phyloP scores from a whole-genome alignment of 768 basidiomycete genomes.

The Terana coerulea region DNA sequence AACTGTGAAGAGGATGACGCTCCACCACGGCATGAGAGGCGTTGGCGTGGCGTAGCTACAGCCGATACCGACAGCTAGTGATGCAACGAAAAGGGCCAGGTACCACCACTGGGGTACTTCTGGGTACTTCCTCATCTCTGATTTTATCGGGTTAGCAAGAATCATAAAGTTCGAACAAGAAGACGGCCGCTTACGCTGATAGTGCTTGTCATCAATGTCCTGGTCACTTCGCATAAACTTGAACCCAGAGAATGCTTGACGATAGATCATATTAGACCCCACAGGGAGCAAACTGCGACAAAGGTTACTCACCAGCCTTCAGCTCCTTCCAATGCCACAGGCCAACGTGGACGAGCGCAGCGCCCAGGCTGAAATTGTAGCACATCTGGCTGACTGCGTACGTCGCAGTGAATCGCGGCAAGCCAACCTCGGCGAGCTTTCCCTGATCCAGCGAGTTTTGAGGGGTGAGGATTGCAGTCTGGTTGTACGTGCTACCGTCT shows the following conservation, averaged over 20 bases:
- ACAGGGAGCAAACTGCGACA: neutral
- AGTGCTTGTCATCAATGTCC: conserved; percentile 49
- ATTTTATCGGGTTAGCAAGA: neutral
- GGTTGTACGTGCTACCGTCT: conserved; percentile 38
- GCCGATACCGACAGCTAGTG: conserved; percentile 47
- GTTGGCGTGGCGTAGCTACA: conserved; percentile 32
- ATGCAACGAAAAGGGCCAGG: conserved; percentile 38
- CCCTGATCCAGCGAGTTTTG: conserved; percentile 33
- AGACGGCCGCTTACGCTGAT: conserved; percentile 32
- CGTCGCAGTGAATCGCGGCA: conserved; percentile 39
- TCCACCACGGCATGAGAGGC: conserved; percentile 53
- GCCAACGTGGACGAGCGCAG: conserved; percentile 45
- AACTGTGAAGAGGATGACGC: conserved; percentile 44
- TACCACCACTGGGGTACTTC: conserved; percentile 58
- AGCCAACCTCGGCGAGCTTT: conserved; percentile 26
- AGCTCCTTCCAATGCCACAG: conserved; percentile 53
- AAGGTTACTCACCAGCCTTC: conserved; percentile 30
- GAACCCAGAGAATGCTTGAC: conserved; percentile 41
- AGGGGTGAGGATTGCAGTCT: conserved; percentile 36
- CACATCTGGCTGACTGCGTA: conserved; percentile 45
- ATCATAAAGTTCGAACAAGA: neutral
- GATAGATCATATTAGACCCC: neutral
- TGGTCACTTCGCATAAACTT: conserved; percentile 35
- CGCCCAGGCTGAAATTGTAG: conserved; percentile 48
- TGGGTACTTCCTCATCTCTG: conserved; percentile 48